Base-by-base conservation (phyloP, 306 rosid species). In the Ormosia semicastrata region DNA sequence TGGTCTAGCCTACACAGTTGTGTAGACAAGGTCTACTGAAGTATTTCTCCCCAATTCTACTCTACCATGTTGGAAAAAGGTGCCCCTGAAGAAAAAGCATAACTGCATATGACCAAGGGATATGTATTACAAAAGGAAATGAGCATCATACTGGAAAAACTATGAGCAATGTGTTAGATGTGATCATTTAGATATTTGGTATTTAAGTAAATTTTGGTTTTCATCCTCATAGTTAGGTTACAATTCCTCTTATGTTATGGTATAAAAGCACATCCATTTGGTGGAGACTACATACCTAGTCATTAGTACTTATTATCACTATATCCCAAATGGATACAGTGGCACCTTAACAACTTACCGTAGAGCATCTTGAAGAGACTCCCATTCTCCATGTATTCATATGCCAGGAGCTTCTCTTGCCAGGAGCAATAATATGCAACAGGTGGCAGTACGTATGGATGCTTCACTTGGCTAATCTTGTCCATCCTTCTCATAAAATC, bases 351-450 rank as follows among this genome's bases (percentile, higher is more conserved):
- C 24, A 24, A 40, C n/a, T 15, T 8, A 88, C 92, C 91, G 29
- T 73, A 83, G 33, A 88, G 89, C 85, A 83, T 85, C 67, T 83
- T 33, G 84, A 83, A 85, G 86, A 90, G 92, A 40, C 85, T 88
- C 14, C 92, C 92, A 37, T 89, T 83, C 14, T 79, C 88, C 84
- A 78, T 84, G 79, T 67, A 86, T 30, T 90, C 89, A 80, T 88
- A 90, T 4, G 87, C 89, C 79, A 88, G 71, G 60, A 90, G 91
- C 85, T 89, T 88, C 85, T 89, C 94, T 73, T 85, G 80, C 10
- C 44, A 77, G 62, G 94, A 80, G 83, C 89, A 87, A 76, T 83
- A 89, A 75, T 81, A 91, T 29, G 91, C 90, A 69, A 87, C 71
- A 6, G 84, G 79, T 12, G 89, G 86, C 17, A 87, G 36, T 2